phyloP scores from a whole-genome alignment of 75 land plant genomes.

The Chamaecyparis obtusa region DNA sequence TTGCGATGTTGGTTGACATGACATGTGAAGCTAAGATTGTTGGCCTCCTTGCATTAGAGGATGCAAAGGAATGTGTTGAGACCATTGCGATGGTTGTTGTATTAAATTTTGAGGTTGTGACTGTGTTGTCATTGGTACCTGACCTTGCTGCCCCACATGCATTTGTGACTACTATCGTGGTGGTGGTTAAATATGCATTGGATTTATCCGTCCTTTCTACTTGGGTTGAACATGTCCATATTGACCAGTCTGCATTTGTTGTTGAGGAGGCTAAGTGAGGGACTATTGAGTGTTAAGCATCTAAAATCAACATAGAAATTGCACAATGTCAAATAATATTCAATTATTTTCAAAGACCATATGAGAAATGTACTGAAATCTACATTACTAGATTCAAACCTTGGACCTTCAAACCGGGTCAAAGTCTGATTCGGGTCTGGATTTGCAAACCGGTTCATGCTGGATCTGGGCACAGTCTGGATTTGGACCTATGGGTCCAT shows the following conservation, averaged over 20 bases:
- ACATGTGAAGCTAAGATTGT: slow-evolving; percentile 31
- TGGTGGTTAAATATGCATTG: slow-evolving; percentile 17
- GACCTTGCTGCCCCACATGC: no score
- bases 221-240: slow-evolving; percentile 22
- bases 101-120: slow-evolving; percentile 19
- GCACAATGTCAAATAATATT: not conserved
- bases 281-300: slow-evolving; percentile 33
- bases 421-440: no score
- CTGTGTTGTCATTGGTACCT: slow-evolving; percentile 21
- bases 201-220: slow-evolving; percentile 26
- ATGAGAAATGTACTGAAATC: not conserved
- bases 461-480: no score
- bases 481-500: no score
- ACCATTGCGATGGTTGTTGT: slow-evolving; percentile 19
- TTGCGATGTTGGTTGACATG: slow-evolving; percentile 16
- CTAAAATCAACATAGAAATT: slow-evolving; percentile 16
- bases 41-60: slow-evolving; percentile 23
- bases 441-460: no score
- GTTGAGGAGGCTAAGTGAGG: slow-evolving; percentile 30
- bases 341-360: not conserved
- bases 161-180: slow-evolving; percentile 27
- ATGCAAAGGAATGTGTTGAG: no score
- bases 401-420: no score
- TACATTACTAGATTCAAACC: no score
- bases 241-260: slow-evolving; percentile 20